phyloP scores from a whole-genome alignment of 1,284 basidiomycete genomes.

The Heterobasidion occidentale region DNA sequence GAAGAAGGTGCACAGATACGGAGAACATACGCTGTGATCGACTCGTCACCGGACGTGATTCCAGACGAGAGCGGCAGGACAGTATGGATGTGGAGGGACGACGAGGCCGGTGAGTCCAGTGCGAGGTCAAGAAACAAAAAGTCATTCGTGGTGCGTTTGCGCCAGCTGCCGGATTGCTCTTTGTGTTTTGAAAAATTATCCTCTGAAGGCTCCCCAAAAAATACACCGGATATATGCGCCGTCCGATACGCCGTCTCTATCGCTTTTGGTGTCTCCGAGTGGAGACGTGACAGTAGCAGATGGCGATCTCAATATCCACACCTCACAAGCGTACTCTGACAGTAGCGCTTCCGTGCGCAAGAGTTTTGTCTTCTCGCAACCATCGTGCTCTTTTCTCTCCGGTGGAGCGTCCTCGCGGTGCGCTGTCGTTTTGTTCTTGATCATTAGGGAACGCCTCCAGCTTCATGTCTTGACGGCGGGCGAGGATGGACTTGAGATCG shows the following conservation, averaged over 20 bases:
- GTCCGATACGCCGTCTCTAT: slow-evolving; percentile 29
- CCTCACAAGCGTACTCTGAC: slow-evolving; percentile 22
- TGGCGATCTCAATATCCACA: slow-evolving; percentile 32
- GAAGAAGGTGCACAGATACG: slow-evolving; percentile 31
- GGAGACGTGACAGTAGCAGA: slow-evolving; percentile 40
- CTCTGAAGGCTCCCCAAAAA: slow-evolving; percentile 33
- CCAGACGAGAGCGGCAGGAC: slow-evolving; percentile 35
- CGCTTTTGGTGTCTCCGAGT: slow-evolving; percentile 37
- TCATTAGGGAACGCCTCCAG: background rate
- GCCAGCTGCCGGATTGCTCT: background rate
- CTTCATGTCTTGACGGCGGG: slow-evolving; percentile 4
- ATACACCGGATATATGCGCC: slow-evolving; percentile 37
- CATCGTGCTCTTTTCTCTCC: slow-evolving; percentile 36
- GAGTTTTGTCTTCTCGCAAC: slow-evolving; percentile 36
- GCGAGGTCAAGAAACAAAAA: slow-evolving; percentile 25
- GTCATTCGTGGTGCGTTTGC: slow-evolving; percentile 35
- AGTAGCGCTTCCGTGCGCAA: slow-evolving; percentile 25
- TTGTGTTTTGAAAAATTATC: background rate
- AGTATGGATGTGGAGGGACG: slow-evolving; percentile 58
- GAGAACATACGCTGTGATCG: slow-evolving; percentile 49
- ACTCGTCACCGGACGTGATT: slow-evolving; percentile 36
- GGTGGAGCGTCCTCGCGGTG: slow-evolving; percentile 14
- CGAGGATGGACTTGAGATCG: slow-evolving; percentile 1
- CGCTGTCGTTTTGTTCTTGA: slow-evolving; percentile 22
- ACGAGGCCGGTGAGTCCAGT: slow-evolving; percentile 27